Evolutionary conservation across 306 rosid species (phyloP).

Genomic region (Castanospermum australe): DNA sequence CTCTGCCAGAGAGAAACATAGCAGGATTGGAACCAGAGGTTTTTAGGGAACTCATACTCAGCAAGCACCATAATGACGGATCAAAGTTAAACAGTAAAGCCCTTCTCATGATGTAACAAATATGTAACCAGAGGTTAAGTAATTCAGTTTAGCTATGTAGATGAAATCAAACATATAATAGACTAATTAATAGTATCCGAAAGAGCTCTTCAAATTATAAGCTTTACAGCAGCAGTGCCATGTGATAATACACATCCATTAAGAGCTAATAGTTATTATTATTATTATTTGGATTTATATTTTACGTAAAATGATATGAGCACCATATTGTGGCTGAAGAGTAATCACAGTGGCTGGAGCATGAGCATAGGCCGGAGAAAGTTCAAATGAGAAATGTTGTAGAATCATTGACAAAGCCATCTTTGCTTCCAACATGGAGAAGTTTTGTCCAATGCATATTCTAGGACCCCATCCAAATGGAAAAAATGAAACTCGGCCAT

Average conservation of each 20-base stretch:
- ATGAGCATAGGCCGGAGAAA: constrained; percentile 41
- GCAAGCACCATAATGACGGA: too few species aligned
- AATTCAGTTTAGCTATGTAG: not conserved
- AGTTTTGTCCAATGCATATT: constrained; percentile 62
- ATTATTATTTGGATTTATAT: not conserved
- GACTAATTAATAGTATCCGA: not conserved
- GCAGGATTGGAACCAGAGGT: too few species aligned
- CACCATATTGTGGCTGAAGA: constrained; percentile 41
- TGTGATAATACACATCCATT: not conserved
- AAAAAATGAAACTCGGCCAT: constrained; percentile 33
- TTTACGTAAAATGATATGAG: constrained; percentile 35
- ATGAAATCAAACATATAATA: not conserved
- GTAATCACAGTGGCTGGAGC: constrained; percentile 2
- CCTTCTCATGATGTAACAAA: too few species aligned
- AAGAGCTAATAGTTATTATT: not conserved
- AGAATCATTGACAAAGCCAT: constrained; percentile 36
- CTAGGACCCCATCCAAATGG: constrained; percentile 75
- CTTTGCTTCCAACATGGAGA: constrained; percentile 41
- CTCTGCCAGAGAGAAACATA: too few species aligned
- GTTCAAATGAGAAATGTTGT: constrained; percentile 46
- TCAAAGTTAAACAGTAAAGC: too few species aligned
- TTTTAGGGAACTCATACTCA: too few species aligned
- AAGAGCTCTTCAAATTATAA: not conserved
- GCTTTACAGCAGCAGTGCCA: not conserved
- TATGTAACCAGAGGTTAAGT: too few species aligned